Evolutionary conservation across 2,329 filamentous ascomycete genomes (phyloP).

Genomic region (Cercospora berteroae): DNA sequence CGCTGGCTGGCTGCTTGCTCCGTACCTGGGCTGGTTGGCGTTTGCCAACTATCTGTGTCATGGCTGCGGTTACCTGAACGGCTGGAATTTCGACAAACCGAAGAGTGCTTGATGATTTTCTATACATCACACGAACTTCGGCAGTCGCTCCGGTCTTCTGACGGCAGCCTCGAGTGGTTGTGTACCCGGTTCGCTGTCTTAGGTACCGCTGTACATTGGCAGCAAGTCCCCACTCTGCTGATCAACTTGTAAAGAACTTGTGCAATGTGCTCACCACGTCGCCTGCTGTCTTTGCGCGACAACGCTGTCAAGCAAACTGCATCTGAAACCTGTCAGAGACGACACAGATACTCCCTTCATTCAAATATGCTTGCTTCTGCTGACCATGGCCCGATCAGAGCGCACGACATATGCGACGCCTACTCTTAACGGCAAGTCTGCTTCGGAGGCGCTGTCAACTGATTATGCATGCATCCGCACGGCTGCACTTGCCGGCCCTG

Average conservation of each 20-base stretch:
- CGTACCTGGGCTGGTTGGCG: constrained; percentile 81
- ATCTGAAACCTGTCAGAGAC: background rate
- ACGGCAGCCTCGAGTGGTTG: background rate
- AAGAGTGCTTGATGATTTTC: background rate
- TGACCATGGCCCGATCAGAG: background rate
- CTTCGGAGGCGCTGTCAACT: background rate
- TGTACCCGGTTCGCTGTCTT: background rate
- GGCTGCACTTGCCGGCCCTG: background rate
- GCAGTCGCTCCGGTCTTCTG: background rate
- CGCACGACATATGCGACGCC: background rate
- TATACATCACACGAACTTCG: background rate
- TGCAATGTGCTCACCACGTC: background rate
- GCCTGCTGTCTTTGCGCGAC: background rate
- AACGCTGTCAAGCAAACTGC: background rate
- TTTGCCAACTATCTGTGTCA: constrained; percentile 78
- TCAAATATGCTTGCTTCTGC: background rate
- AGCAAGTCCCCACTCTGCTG: background rate
- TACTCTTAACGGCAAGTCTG: background rate
- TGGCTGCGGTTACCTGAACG: constrained; percentile 43
- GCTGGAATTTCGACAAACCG: constrained; percentile 39
- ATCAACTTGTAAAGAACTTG: background rate
- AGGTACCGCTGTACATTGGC: background rate
- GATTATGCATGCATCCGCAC: background rate
- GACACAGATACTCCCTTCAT: background rate
- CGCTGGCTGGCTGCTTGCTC: constrained; percentile 71